Evolutionary conservation across 2,329 filamentous ascomycete species (phyloP).

Genomic region (Bisporella sp.): DNA sequence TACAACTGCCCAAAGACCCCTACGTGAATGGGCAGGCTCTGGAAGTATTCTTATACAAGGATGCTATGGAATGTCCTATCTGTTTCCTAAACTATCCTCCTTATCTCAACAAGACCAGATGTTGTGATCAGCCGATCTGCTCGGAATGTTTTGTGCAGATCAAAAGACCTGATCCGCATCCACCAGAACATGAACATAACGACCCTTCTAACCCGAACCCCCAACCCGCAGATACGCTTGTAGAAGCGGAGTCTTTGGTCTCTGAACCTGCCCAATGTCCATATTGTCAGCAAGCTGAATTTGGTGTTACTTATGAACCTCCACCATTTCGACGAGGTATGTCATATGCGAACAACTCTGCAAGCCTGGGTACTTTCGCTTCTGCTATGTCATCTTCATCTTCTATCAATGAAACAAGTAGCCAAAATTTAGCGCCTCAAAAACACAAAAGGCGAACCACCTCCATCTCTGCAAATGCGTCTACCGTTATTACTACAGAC

Average conservation of each 20-base stretch:
- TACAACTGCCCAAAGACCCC: conserved; percentile 73
- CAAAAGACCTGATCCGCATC: conserved; percentile 85
- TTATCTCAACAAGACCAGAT: conserved; percentile 88
- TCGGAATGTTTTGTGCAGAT: conserved; percentile 99
- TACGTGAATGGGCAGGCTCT: conserved; percentile 92
- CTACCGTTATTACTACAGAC: conserved; percentile 87
- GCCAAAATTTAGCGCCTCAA: conserved; percentile 15
- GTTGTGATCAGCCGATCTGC: conserved; percentile 93
- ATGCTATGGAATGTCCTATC: conserved; percentile 85
- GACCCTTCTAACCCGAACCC: conserved; percentile 19
- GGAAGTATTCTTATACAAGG: conserved; percentile 90
- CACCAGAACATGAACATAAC: conserved; percentile 61
- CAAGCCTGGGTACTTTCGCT: conserved; percentile 43
- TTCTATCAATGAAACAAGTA: conserved; percentile 57
- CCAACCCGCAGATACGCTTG: conserved; percentile 25
- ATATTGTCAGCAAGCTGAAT: conserved; percentile 91
- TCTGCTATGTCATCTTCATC: conserved; percentile 84
- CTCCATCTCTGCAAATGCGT: conserved; percentile 73
- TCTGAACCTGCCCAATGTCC: conserved; percentile 90
- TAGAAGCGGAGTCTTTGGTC: conserved; percentile 59
- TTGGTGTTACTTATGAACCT: conserved; percentile 89
- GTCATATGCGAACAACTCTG: conserved; percentile 50
- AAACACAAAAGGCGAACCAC: conserved; percentile 48
- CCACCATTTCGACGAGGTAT: conserved; percentile 85
- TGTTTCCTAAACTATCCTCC: conserved; percentile 95